Evolutionary conservation across 192 early-diverging fungal species (phyloP).

Genomic region (Diversispora epigaea): DNA sequence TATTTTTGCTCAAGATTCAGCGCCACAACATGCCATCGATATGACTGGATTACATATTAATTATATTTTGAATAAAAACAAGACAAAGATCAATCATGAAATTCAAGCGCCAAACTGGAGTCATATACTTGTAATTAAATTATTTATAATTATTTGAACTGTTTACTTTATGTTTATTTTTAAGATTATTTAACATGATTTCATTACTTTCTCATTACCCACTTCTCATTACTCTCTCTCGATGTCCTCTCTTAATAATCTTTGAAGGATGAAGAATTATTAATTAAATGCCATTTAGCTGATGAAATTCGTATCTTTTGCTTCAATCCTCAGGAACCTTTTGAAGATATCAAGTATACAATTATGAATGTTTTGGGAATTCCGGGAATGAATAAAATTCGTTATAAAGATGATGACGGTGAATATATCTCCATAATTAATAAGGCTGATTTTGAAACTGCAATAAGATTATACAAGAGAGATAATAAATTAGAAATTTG

Average conservation of each 20-base stretch:
- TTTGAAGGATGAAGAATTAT: not conserved
- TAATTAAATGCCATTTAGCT: not conserved
- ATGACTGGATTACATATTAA: not conserved
- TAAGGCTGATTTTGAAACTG: slow-evolving; percentile 3
- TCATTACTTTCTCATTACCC: too few species aligned
- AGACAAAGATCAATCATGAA: not conserved
- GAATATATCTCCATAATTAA: slow-evolving; percentile 4
- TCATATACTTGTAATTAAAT: not conserved
- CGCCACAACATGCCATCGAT: slow-evolving; percentile 2
- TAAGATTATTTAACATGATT: too few species aligned
- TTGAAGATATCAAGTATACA: not conserved
- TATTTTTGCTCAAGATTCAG: not conserved
- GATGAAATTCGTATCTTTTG: not conserved
- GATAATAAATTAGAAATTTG: slow-evolving; percentile 5
- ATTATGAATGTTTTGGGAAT: not conserved
- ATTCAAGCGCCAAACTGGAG: not conserved
- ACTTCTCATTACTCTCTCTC: not conserved
- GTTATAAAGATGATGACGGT: slow-evolving; percentile 10
- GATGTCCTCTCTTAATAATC: not conserved
- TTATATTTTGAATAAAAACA: not conserved
- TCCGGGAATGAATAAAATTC: not conserved
- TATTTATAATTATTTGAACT: not conserved
- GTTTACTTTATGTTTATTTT: not conserved
- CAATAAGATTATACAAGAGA: not conserved
- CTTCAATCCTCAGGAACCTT: not conserved